Evolutionary conservation across 2,329 filamentous ascomycete species (phyloP), one percentile per base, ranked within the genome.

Genomic region (Ceratocystis cacaofunesta): DNA sequence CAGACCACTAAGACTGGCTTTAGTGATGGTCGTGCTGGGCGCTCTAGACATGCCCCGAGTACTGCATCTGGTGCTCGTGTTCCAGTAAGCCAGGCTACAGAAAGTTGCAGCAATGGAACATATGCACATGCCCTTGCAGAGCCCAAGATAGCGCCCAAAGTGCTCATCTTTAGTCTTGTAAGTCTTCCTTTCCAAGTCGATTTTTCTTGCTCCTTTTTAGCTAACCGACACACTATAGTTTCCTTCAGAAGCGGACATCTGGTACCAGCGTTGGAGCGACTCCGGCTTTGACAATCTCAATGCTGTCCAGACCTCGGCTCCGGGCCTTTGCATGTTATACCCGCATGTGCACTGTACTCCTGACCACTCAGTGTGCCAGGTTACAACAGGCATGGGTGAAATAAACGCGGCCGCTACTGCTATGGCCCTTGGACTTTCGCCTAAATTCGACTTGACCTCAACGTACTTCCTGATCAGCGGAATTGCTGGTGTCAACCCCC

Each of bases 401-500:
- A 89, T 91, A 76, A 92, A 91, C 72, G 86, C 88, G 0, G 88
- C 88, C 0, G 75, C 81, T 5, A 85, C 85, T 0, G 79, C 88
- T 68, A 80, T 80, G 60, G 82, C 87, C 0, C 77, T 90, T 8
- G 76, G 82, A n/a, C 78, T 85, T 15, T 87, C 83, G 0, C 72
- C 76, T 1, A 71, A 76, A 10, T 89, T 91, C 72, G 79, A 90
- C 73, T 78, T 91, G 12, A 79, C 75, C 1, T 73, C 77, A 61
- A 87, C 87, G 0, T 91, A 91, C 75, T 89, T 90, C 74, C 74
- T 91, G 66, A 73, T 89, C 36, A 83, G 80, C 0, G 88, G 88
- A 1, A 90, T 92, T 68, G 87, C 84, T 1, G 88, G 88, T n/a
- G 79, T 89, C 55, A 90, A 84, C 72, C 88, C 88, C 0, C 82